A percentile compares a stretch with the other conserved stretches of the same genome.
phyloP scores from a whole-genome alignment of 2,329 filamentous ascomycete genomes.

The Zopfia rhizophila region DNA sequence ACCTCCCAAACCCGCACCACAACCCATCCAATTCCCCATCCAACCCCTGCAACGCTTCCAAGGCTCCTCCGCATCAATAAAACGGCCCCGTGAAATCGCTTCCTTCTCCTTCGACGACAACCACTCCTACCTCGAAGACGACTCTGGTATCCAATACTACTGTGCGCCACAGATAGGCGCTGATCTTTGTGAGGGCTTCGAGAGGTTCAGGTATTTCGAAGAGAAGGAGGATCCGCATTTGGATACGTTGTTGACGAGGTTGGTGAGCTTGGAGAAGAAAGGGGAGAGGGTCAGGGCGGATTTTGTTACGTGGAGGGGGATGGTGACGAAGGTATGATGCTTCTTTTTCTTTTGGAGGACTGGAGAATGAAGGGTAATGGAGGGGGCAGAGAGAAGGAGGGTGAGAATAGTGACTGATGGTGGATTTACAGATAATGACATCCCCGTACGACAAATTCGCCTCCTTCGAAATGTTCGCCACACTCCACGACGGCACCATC shows the following conservation, averaged over 20 bases:
- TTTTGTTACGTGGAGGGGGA: conserved; percentile 92
- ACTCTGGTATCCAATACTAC: conserved; percentile 86
- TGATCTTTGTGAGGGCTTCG: conserved; percentile 83
- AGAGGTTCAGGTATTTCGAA: conserved; percentile 84
- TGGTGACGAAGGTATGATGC: conserved; percentile 89
- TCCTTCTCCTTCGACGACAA: conserved; percentile 93
- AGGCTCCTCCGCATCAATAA: conserved; percentile 46
- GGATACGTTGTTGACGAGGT: conserved; percentile 80
- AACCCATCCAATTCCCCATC: conserved; percentile 34
- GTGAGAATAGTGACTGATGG: no score
- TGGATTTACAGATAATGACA: conserved; percentile 87
- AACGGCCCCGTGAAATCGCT: conserved; percentile 77
- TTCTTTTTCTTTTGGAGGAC: background rate
- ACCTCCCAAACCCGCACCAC: conserved; percentile 10
- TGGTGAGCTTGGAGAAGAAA: conserved; percentile 77
- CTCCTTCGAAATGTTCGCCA: conserved; percentile 97
- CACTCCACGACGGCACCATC: conserved; percentile 79
- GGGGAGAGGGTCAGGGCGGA: conserved; percentile 77
- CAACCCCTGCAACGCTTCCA: conserved; percentile 47
- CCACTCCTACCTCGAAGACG: conserved; percentile 79
- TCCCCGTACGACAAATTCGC: conserved; percentile 81
- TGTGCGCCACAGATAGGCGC: conserved; percentile 77
- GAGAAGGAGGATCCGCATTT: conserved; percentile 87
- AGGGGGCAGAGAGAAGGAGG: background rate
- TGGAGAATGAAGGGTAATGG: background rate